Evolutionary conservation across 2,329 filamentous ascomycete species (phyloP).

Genomic region (Stromatinia cepivora): DNA sequence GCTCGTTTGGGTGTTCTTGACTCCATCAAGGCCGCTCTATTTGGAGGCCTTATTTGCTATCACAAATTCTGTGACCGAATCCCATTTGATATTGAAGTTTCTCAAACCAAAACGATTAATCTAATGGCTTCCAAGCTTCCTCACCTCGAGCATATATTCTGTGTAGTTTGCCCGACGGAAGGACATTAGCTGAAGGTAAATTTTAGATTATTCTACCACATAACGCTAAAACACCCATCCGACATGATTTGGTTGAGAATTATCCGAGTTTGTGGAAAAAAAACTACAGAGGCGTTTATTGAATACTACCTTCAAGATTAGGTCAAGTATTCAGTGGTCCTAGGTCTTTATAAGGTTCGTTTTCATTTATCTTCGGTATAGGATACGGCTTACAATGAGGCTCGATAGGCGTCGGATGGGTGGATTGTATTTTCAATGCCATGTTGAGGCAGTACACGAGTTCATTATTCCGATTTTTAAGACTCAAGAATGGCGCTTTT

Average conservation of each 20-base stretch:
- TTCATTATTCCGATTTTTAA: conserved; percentile 7
- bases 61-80: conserved; percentile 17
- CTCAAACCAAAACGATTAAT: conserved; percentile 6
- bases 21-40: conserved; percentile 9
- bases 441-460: background rate
- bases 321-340: conserved; percentile 13
- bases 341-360: conserved; percentile 1
- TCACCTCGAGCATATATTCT: conserved; percentile 11
- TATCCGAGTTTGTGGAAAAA: conserved; percentile 4
- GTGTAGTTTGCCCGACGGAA: conserved; percentile 3
- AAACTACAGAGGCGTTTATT: conserved; percentile 9
- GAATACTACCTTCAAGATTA: conserved; percentile 17
- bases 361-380: background rate
- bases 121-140: background rate
- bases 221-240: conserved; percentile 7
- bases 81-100: background rate
- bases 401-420: background rate
- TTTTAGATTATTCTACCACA: conserved; percentile 1
- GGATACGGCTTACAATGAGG: background rate
- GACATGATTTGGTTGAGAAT: conserved; percentile 18
- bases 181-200: background rate
- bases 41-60: conserved; percentile 13
- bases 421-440: conserved; percentile 2
- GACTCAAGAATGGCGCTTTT: conserved; percentile 11
- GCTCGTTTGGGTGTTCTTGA: background rate